Base-by-base conservation (phyloP, 1,139 yeast genomes). In the Yamadazyma mexicana region DNA sequence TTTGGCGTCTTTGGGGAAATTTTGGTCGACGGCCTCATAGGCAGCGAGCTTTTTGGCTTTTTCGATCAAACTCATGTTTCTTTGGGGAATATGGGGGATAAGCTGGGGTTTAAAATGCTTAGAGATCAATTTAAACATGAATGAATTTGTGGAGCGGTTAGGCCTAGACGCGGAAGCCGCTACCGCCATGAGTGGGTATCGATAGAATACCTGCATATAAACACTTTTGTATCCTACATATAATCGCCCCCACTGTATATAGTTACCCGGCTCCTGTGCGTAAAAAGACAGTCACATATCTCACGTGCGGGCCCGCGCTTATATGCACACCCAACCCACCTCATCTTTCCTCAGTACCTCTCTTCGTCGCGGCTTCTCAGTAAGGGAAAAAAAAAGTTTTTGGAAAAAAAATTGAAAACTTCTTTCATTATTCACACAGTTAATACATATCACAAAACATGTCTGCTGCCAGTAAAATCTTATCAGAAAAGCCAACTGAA, bases 381-480 rank as follows among this genome's bases (percentile, higher is more conserved):
- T 23, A 27, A 11, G 18, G 9, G n/a, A 11, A 28, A 34, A 28
- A 34, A 35, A 35, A 29, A 20, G 6, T 28, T 35, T 28, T 18
- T 10, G 15, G 22, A 33, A 25, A 29, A 22, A n/a, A n/a, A n/a
- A n/a, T n/a, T 35, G 4, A 16, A 26, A 26, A n/a, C 16, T 29
- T 26, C 17, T 30, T 27, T 20, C 22, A 20, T 20, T 12, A 23
- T 23, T 23, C 10, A 32, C 25, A 31, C 16, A 30, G 33, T 15
- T 30, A 18, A 30, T 18, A 20, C 14, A 29, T 11, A 10, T 18
- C 24, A 23, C 17, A 22, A 17, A 28, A 8, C 61, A 89, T 89
- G 97, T 88, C 96, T 75, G 94, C 95, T 69, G 87, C 88, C 75
- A 81, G 87, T 75, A 92, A 94, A 84, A 83, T 92, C 77, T 83